Percentiles rank a stretch among this genome's conserved stretches.
Evolutionary conservation across 495 filamentous ascomycete species (phyloP).

Genomic region (Penicillium bovifimosum): DNA sequence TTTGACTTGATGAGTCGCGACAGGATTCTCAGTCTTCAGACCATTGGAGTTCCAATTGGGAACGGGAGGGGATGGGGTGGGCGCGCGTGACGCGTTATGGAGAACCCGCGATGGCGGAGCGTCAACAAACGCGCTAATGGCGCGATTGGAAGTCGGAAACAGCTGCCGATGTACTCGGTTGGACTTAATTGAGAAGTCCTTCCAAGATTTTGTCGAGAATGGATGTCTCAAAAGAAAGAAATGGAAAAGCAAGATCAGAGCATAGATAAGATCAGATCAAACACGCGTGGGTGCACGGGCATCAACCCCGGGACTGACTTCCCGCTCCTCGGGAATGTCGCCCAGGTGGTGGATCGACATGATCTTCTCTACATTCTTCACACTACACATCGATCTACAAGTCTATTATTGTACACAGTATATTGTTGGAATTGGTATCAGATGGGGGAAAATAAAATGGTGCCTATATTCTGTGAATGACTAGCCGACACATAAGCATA

Average conservation of each 20-base stretch:
- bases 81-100: constrained; percentile 18
- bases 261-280: constrained; percentile 27
- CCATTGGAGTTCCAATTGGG: neutral
- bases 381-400: neutral
- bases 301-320: constrained; percentile 19
- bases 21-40: neutral
- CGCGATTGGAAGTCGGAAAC: neutral
- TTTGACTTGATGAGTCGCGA: too few relatives aligned
- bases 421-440: neutral
- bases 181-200: neutral
- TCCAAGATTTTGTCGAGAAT: neutral
- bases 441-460: constrained; percentile 5
- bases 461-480: constrained; percentile 9
- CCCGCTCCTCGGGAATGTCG: constrained; percentile 20
- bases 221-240: neutral
- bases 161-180: neutral
- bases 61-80: neutral
- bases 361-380: constrained; percentile 15
- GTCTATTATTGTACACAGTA: too few relatives aligned
- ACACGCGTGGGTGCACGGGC: constrained; percentile 24
- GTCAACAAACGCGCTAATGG: constrained; percentile 22
- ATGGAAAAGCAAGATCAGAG: neutral
- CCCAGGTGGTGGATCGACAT: constrained; percentile 10
- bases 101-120: constrained; percentile 6
- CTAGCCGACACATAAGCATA: neutral